Conservation (phyloP, 2,329 filamentous ascomycete species). For the Allantophomopsis lycopodina region DNA sequence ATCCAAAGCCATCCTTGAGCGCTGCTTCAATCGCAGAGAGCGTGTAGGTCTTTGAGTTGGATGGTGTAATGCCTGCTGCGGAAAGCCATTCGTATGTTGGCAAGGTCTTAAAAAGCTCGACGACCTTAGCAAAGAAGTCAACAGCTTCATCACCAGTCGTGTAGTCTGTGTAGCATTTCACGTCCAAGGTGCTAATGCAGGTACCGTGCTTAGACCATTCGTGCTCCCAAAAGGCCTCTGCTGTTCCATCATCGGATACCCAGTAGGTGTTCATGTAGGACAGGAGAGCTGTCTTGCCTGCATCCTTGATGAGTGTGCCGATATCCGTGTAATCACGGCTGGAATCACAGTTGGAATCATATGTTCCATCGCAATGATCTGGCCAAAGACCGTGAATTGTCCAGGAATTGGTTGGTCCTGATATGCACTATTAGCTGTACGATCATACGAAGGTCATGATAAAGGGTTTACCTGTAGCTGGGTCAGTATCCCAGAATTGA, state of each 20-base stretch:
- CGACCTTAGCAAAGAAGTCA: constrained; percentile 54
- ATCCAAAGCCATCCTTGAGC: constrained; percentile 29
- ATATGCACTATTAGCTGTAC: not conserved
- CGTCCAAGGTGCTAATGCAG: constrained; percentile 57
- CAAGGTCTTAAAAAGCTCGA: constrained; percentile 51
- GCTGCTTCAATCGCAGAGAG: constrained; percentile 25
- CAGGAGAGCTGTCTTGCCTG: constrained; percentile 40
- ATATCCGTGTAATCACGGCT: constrained; percentile 52
- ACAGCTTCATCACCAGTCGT: constrained; percentile 47
- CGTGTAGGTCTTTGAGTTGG: constrained; percentile 24
- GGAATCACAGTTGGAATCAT: constrained; percentile 50
- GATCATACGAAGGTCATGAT: not conserved
- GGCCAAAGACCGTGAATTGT: constrained; percentile 58
- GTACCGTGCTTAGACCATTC: constrained; percentile 65
- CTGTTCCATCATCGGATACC: constrained; percentile 52
- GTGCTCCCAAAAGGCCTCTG: constrained; percentile 57
- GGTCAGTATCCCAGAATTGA: constrained; percentile 64
- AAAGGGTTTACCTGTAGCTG: constrained; percentile 26
- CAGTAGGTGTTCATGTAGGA: constrained; percentile 58
- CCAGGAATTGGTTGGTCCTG: constrained; percentile 40
- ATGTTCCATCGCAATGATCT: constrained; percentile 57
- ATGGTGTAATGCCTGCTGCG: constrained; percentile 44
- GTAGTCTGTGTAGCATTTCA: constrained; percentile 51
- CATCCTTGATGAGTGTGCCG: constrained; percentile 40
- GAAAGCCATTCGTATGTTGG: constrained; percentile 43